Conservation (phyloP, 176 grass and related monocot species). For the Panicum miliaceum region DNA sequence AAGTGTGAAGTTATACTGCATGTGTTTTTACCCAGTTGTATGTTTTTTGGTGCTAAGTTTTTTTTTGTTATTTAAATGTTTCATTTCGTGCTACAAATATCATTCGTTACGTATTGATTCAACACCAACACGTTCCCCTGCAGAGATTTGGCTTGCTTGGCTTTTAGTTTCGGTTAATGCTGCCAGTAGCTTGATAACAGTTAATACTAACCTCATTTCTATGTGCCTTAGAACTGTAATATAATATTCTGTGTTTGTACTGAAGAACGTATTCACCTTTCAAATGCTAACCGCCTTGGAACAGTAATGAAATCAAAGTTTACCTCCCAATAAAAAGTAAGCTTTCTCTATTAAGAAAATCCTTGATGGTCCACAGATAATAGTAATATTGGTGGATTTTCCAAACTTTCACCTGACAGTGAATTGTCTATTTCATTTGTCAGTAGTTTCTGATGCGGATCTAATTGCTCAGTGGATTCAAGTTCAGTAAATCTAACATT, state of each 20-base stretch:
- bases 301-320: neutral
- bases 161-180: neutral
- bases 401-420: neutral
- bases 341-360: neutral
- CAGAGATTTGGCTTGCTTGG: neutral
- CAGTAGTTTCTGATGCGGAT: conserved; percentile 7
- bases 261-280: neutral
- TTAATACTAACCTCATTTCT: neutral
- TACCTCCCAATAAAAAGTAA: neutral
- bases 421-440: neutral
- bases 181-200: neutral
- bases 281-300: neutral
- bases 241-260: neutral
- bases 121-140: neutral
- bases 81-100: neutral
- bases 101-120: neutral
- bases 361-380: neutral
- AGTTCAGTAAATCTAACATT: neutral
- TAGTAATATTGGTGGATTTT: neutral
- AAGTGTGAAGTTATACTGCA: conserved; percentile 15
- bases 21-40: conserved; percentile 16
- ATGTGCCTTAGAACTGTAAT: neutral
- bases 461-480: neutral
- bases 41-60: conserved; percentile 4
- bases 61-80: conserved; percentile 9